These are phyloP conservation scores for Metschnikowia noctiluminum DNA, from an alignment of 805 yeast genomes.

Conservation along the genomic window DNA sequence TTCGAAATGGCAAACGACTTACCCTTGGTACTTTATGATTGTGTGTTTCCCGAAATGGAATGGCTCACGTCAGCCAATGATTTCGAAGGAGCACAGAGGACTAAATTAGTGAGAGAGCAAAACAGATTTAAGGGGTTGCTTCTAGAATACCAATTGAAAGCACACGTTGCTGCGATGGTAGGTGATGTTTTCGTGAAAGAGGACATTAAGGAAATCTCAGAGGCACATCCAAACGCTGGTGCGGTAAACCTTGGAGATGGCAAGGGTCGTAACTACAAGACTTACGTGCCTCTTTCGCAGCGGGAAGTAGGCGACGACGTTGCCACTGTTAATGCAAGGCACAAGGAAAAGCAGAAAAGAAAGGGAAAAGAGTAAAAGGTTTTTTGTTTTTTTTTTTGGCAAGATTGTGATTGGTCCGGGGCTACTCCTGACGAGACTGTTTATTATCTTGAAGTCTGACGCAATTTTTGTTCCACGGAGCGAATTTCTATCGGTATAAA, in stretches of 20 bases:
- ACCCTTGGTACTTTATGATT: constrained; percentile 84
- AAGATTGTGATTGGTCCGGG: neutral
- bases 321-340: constrained; percentile 67
- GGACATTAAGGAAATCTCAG: constrained; percentile 3
- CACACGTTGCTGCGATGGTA: constrained; percentile 51
- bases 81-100: constrained; percentile 18
- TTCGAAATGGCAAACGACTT: constrained; percentile 88
- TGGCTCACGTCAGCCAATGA: constrained; percentile 50
- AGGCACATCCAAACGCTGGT: constrained; percentile 19
- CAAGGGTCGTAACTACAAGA: constrained; percentile 52
- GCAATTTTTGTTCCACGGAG: too few species aligned
- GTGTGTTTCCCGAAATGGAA: constrained; percentile 66
- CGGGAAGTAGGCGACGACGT: constrained; percentile 61
- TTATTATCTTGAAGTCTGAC: too few species aligned
- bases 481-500: too few species aligned
- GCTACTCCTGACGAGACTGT: too few species aligned
- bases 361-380: constrained; percentile 5
- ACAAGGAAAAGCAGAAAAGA: constrained; percentile 41
- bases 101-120: constrained; percentile 41
- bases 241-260: constrained; percentile 76
- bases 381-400: neutral
- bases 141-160: constrained; percentile 56
- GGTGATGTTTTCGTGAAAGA: constrained; percentile 23
- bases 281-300: constrained; percentile 54
- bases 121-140: constrained; percentile 47